A percentile compares a stretch with the other conserved stretches of the same genome.
Evolutionary conservation across 139 green algal species (phyloP).

Genomic region (Haematococcus lacustris): DNA sequence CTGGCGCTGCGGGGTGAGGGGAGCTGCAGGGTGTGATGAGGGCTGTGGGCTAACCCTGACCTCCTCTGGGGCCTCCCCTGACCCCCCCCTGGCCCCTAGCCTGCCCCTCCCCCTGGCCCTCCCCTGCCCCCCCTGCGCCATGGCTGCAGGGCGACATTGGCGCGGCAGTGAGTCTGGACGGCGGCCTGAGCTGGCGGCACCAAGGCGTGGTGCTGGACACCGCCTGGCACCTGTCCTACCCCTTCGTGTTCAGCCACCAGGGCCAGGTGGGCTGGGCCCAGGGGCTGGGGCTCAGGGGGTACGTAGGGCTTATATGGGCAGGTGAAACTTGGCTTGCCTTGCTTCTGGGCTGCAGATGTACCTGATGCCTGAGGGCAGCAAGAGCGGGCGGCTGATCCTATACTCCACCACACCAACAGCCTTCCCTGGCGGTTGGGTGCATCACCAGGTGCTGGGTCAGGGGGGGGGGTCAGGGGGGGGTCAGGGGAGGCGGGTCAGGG

Average conservation of each 20-base stretch:
- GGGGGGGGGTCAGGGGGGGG: too few relatives aligned
- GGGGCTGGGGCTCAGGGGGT: background rate
- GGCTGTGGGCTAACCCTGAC: background rate
- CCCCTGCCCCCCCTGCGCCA: background rate
- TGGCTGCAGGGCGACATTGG: slow-evolving; percentile 33
- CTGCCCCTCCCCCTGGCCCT: background rate
- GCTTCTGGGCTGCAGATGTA: slow-evolving; percentile 16
- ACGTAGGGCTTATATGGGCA: background rate
- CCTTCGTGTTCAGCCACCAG: slow-evolving; percentile 28
- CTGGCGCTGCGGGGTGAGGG: too few relatives aligned
- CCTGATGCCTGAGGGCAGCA: slow-evolving; percentile 35
- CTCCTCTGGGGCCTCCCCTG: background rate
- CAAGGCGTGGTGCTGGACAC: slow-evolving; percentile 34
- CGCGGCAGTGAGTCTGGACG: slow-evolving; percentile 19
- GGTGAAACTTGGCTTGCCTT: background rate
- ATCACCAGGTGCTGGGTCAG: too few relatives aligned
- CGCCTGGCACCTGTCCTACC: slow-evolving; percentile 42
- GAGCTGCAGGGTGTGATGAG: background rate
- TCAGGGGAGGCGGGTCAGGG: too few relatives aligned
- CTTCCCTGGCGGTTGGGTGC: slow-evolving; percentile 17
- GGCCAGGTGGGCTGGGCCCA: slow-evolving; percentile 11
- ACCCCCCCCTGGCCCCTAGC: background rate
- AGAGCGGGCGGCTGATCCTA: slow-evolving; percentile 19
- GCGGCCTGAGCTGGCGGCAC: slow-evolving; percentile 25
- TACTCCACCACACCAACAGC: slow-evolving; percentile 15